These are phyloP conservation scores for Blastobotrys capitulatus DNA, from an alignment of 1,139 yeast genomes.

Conservation along the genomic window DNA sequence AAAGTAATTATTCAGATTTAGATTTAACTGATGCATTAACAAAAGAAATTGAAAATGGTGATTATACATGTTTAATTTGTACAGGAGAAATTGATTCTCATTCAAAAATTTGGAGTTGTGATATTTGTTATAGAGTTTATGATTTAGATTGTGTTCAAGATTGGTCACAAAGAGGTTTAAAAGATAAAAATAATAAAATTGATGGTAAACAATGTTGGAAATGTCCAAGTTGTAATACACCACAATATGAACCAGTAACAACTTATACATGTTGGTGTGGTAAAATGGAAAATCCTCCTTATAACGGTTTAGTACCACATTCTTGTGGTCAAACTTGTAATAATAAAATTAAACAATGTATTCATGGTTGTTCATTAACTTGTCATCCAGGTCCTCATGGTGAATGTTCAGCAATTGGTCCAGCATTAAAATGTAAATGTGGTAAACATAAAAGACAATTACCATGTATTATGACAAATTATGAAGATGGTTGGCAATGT, in stretches of 20 bases:
- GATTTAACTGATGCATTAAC: conserved; percentile 33
- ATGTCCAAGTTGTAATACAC: conserved; percentile 79
- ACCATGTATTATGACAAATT: conserved; percentile 71
- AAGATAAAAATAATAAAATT: conserved; percentile 15
- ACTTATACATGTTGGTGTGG: conserved; percentile 90
- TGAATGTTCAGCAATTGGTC: conserved; percentile 72
- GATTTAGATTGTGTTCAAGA: conserved; percentile 74
- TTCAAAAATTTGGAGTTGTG: conserved; percentile 71
- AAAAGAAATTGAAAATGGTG: conserved; percentile 58
- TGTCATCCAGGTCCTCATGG: conserved; percentile 95
- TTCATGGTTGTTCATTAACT: conserved; percentile 66
- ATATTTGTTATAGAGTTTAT: conserved; percentile 67
- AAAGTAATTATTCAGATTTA: conserved; percentile 13
- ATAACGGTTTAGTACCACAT: conserved; percentile 63
- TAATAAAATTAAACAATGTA: conserved; percentile 37
- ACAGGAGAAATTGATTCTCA: conserved; percentile 70
- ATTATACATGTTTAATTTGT: conserved; percentile 75
- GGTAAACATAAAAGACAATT: conserved; percentile 62
- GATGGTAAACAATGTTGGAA: conserved; percentile 55
- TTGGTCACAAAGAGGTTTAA: conserved; percentile 69
- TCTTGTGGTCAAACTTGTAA: conserved; percentile 87
- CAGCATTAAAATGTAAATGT: conserved; percentile 64
- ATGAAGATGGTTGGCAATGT: conserved; percentile 68
- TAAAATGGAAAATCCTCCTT: conserved; percentile 59
- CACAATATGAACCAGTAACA: conserved; percentile 48